Evolutionary conservation across 202 grass and related monocot species (phyloP).

Genomic region (Carex arenaria): DNA sequence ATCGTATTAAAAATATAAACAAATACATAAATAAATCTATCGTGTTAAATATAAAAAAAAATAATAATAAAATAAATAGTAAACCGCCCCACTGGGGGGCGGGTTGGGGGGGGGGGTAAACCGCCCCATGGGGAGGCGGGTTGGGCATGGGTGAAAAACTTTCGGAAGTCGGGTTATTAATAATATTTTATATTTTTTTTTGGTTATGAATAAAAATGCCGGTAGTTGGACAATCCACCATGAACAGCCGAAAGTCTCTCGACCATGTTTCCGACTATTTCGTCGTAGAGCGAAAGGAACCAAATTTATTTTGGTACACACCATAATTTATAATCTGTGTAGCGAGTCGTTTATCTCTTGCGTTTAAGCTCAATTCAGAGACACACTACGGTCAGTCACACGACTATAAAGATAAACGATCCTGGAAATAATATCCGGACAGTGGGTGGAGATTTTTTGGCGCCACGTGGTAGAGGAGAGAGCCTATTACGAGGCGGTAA

Average conservation of each 20-base stretch:
- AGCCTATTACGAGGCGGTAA: slow-evolving; percentile 31
- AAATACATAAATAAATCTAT: too few relatives aligned
- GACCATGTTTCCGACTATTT: not conserved
- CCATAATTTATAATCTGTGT: not conserved
- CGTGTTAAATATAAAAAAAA: too few relatives aligned
- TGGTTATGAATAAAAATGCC: too few relatives aligned
- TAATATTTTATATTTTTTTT: too few relatives aligned
- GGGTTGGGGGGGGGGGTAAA: too few relatives aligned
- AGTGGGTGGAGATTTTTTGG: slow-evolving; percentile 16
- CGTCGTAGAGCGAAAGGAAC: not conserved
- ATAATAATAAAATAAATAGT: too few relatives aligned
- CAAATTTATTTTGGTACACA: not conserved
- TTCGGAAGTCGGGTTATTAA: too few relatives aligned
- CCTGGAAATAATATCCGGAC: not conserved
- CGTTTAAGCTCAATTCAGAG: not conserved
- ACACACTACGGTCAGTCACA: not conserved
- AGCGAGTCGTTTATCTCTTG: not conserved
- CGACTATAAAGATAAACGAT: not conserved
- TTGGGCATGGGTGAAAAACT: too few relatives aligned
- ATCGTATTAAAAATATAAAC: too few relatives aligned
- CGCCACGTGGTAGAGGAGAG: not conserved
- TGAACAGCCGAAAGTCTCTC: not conserved
- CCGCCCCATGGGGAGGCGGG: too few relatives aligned
- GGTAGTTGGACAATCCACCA: too few relatives aligned
- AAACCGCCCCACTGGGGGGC: too few relatives aligned